These are phyloP conservation scores for Cryomyces antarcticus DNA, from an alignment of 495 filamentous ascomycete genomes.

Conservation along the genomic window DNA sequence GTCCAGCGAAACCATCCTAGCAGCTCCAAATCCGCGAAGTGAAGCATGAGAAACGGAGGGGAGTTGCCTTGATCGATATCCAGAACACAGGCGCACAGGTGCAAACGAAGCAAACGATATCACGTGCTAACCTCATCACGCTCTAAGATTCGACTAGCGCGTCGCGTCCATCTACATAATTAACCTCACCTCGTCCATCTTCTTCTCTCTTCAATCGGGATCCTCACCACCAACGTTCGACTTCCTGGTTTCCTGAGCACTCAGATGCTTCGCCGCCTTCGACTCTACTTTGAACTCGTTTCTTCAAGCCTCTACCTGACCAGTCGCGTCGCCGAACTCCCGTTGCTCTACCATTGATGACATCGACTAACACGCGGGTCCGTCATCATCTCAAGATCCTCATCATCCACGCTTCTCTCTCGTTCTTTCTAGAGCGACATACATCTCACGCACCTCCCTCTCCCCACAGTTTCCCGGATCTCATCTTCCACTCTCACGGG, in stretches of 20 bases:
- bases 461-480: slow-evolving; percentile 46
- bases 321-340: neutral
- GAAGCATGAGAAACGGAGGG: too few relatives aligned
- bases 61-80: too few relatives aligned
- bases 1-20: too few relatives aligned
- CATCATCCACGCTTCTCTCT: slow-evolving; percentile 15
- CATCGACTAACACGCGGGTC: slow-evolving; percentile 7
- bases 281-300: too few relatives aligned
- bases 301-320: neutral
- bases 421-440: slow-evolving; percentile 14
- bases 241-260: neutral
- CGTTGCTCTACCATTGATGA: neutral
- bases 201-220: neutral
- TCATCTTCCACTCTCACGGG: slow-evolving; percentile 31
- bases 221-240: neutral
- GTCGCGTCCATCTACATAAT: too few relatives aligned
- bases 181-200: neutral
- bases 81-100: too few relatives aligned
- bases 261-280: too few relatives aligned
- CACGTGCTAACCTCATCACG: too few relatives aligned
- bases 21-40: too few relatives aligned
- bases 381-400: slow-evolving; percentile 2
- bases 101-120: too few relatives aligned
- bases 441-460: slow-evolving; percentile 36
- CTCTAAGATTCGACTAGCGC: too few relatives aligned